Conservation (phyloP, 176 grass and related monocot genomes). For the Musa troglodytarum region DNA sequence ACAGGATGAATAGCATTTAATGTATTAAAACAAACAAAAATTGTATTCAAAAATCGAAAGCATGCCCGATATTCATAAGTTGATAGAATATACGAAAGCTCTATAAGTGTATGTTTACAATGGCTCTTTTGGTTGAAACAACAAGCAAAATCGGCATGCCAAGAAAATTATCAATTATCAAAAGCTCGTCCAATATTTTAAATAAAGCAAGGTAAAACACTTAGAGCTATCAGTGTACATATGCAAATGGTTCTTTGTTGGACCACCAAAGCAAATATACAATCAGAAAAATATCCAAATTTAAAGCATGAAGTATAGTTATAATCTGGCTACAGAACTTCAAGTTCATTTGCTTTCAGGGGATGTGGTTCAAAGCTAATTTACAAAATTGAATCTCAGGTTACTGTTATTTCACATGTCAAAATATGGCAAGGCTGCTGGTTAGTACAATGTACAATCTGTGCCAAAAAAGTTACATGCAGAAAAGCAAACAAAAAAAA, state of each 20-base stretch:
- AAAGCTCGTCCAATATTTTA: neutral
- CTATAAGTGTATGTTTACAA: neutral
- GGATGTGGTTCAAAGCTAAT: neutral
- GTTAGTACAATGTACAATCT: neutral
- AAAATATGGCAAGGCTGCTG: neutral
- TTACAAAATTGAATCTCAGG: neutral
- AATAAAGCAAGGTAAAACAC: neutral
- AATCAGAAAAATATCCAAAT: too few species aligned
- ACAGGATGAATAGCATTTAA: neutral
- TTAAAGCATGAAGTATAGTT: too few species aligned
- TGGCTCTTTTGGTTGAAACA: neutral
- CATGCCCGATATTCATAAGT: neutral
- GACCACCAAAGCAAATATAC: neutral
- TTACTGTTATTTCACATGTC: neutral
- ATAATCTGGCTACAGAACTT: too few species aligned
- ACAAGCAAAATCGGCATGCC: neutral
- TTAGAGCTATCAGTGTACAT: neutral
- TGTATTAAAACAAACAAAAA: neutral
- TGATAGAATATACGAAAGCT: neutral
- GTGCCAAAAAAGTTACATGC: neutral
- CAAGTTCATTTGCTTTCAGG: neutral
- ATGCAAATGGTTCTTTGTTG: neutral
- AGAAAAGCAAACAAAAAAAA: neutral
- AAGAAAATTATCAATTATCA: neutral
- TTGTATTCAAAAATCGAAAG: neutral